Conservation (phyloP, 345 rosid genomes). For the Lepidium aucheri region DNA sequence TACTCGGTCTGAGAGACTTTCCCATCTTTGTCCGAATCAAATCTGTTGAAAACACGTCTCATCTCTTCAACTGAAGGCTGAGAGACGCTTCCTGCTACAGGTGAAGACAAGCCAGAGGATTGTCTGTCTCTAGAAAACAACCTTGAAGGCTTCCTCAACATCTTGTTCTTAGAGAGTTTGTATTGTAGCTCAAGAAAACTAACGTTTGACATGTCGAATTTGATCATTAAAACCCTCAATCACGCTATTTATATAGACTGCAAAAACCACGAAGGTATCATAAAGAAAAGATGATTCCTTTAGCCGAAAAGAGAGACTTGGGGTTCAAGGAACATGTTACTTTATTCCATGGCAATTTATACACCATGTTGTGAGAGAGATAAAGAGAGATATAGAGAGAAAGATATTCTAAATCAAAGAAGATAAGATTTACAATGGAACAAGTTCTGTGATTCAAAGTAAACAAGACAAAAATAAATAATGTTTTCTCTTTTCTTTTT, state of each 20-base stretch:
- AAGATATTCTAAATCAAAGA: background rate
- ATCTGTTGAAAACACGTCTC: slow-evolving; percentile 62
- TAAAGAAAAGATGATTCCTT: background rate
- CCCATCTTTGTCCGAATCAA: slow-evolving; percentile 75
- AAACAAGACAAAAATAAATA: background rate
- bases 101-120: slow-evolving; percentile 32
- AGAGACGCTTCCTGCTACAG: slow-evolving; percentile 16
- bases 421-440: slow-evolving; percentile 14
- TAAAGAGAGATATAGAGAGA: too few relatives aligned
- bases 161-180: slow-evolving; percentile 56
- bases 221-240: background rate
- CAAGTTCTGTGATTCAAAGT: background rate
- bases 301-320: background rate
- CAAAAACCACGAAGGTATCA: background rate
- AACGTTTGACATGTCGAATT: slow-evolving; percentile 35
- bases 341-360: slow-evolving; percentile 18
- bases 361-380: background rate
- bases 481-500: background rate
- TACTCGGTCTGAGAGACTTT: slow-evolving; percentile 77
- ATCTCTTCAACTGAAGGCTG: slow-evolving; percentile 56
- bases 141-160: slow-evolving; percentile 52
- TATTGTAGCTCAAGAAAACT: slow-evolving; percentile 67
- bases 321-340: slow-evolving; percentile 6
- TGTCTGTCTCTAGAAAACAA: slow-evolving; percentile 53
- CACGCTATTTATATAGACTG: background rate